Percentiles rank a stretch among this genome's conserved stretches.
phyloP scores from a whole-genome alignment of 2,329 filamentous ascomycete species.

The Fusarium protoensiforme region DNA sequence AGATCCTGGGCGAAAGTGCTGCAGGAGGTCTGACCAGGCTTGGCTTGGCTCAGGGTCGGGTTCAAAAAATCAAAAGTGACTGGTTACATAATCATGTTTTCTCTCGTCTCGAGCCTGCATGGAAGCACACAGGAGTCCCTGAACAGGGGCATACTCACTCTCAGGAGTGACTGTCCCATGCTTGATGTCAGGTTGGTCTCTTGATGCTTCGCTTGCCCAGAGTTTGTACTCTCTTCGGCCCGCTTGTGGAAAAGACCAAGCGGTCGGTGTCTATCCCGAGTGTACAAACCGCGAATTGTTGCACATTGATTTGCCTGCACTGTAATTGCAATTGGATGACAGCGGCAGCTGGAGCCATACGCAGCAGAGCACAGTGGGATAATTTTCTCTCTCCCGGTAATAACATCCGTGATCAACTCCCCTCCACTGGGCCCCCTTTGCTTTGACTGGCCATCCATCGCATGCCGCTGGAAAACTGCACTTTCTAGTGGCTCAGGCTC shows the following conservation, averaged over 20 bases:
- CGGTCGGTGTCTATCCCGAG: neutral
- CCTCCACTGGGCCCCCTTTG: neutral
- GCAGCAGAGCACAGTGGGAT: neutral
- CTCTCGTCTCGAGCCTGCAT: neutral
- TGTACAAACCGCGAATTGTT: neutral
- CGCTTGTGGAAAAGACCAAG: neutral
- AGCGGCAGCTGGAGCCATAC: neutral
- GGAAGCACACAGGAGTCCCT: neutral
- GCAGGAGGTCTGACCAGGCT: constrained; percentile 2
- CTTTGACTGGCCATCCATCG: constrained; percentile 20
- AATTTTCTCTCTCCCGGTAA: constrained; percentile 3
- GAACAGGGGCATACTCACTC: neutral
- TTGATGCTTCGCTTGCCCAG: neutral
- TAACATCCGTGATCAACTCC: constrained; percentile 7
- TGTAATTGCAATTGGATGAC: neutral
- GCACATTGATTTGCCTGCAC: neutral
- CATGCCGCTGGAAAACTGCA: constrained; percentile 4
- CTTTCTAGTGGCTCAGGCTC: constrained; percentile 23
- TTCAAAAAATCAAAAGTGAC: neutral
- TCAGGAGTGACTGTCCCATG: neutral
- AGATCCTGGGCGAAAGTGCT: constrained; percentile 2
- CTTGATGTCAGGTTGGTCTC: neutral
- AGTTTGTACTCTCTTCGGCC: neutral
- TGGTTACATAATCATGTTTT: constrained; percentile 3
- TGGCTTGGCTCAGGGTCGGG: neutral